Percentiles rank a stretch among this genome's conserved stretches.
These are phyloP conservation scores for Arthrobotrys musiformis DNA, from an alignment of 2,329 filamentous ascomycete genomes.

Conservation along the genomic window DNA sequence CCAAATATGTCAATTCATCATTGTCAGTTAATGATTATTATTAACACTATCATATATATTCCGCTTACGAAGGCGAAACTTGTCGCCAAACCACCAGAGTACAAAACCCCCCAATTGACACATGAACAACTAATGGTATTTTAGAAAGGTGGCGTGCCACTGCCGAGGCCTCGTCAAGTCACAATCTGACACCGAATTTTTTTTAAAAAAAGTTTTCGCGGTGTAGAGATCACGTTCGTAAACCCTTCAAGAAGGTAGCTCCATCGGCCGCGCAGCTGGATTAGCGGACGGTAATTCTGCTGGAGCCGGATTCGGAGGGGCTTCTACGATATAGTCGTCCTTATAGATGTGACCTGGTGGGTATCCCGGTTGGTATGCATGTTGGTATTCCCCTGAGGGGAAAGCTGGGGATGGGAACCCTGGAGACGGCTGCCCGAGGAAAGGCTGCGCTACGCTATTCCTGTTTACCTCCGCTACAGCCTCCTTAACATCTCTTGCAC, in stretches of 20 bases:
- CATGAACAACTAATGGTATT: too few species aligned
- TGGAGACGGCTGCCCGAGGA: constrained; percentile 41
- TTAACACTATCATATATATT: constrained; percentile 1
- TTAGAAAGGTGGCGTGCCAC: not conserved
- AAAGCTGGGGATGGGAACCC: constrained; percentile 37
- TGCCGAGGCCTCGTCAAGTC: not conserved
- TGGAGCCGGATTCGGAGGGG: constrained; percentile 23
- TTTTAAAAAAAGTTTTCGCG: not conserved
- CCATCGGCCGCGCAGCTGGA: not conserved
- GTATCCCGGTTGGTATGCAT: not conserved
- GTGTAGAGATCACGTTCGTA: too few species aligned
- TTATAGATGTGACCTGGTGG: not conserved
- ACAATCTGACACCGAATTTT: not conserved
- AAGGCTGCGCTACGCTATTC: constrained; percentile 42
- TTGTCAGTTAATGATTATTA: not conserved
- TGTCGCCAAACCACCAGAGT: not conserved
- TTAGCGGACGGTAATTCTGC: constrained; percentile 20
- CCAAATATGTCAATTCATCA: not conserved
- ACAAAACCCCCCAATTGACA: not conserved
- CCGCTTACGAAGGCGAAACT: not conserved
- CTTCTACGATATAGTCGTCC: constrained; percentile 34
- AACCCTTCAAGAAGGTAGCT: constrained; percentile 12
- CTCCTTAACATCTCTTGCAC: constrained; percentile 43
- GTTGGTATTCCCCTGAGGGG: constrained; percentile 13
- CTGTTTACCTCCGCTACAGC: constrained; percentile 39